A percentile compares a stretch with the other conserved stretches of the same genome.
phyloP scores from a whole-genome alignment of 345 rosid genomes.

The Durio zibethinus region DNA sequence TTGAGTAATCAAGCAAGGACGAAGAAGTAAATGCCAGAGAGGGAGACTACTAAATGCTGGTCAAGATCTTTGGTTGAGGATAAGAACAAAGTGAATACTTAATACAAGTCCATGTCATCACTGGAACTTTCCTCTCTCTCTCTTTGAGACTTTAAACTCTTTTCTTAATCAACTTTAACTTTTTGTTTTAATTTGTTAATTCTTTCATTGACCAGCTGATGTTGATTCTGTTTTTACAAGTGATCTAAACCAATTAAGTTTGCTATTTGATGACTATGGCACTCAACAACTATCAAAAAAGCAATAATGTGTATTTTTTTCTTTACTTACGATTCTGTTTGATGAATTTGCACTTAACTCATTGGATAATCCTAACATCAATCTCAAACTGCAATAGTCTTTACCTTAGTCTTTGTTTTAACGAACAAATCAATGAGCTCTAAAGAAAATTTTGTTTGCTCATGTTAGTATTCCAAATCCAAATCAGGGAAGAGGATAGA shows the following conservation, averaged over 20 bases:
- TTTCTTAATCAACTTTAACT: not conserved
- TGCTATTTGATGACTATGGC: not conserved
- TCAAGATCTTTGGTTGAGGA: not conserved
- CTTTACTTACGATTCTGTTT: too few species aligned
- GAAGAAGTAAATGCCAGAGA: not conserved
- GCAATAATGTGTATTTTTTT: too few species aligned
- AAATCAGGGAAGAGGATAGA: not conserved
- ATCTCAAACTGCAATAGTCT: too few species aligned
- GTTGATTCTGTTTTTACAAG: not conserved
- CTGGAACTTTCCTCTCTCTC: not conserved
- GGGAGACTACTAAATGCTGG: not conserved
- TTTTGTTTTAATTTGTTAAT: not conserved
- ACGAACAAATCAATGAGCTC: not conserved
- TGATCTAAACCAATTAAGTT: not conserved
- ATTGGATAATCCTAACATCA: too few species aligned
- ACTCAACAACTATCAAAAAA: too few species aligned
- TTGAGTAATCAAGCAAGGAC: slow-evolving; percentile 5
- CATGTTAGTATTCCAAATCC: not conserved
- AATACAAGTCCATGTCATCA: not conserved
- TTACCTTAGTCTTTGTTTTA: not conserved
- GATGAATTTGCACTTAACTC: too few species aligned
- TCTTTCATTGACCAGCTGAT: not conserved
- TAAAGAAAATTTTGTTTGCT: not conserved
- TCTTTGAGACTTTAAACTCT: not conserved
- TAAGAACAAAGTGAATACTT: not conserved